These are phyloP conservation scores for Zymoseptoria tritici DNA, from an alignment of 2,329 filamentous ascomycete genomes.

Conservation along the genomic window DNA sequence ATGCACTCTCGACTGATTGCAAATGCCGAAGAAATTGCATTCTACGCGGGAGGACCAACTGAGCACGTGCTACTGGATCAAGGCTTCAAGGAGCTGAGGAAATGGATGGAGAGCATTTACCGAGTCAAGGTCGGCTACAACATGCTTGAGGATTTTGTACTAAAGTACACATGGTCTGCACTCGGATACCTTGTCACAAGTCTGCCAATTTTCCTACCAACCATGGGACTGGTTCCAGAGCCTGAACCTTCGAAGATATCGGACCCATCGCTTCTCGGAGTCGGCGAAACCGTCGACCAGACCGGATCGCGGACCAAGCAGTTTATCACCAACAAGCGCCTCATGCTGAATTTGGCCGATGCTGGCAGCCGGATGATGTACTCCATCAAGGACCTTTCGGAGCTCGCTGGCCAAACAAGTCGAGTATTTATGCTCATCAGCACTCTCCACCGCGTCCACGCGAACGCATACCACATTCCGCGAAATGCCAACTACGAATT, in stretches of 20 bases:
- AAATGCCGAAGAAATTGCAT: constrained; percentile 95
- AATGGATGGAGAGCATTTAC: constrained; percentile 98
- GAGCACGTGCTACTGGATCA: constrained; percentile 87
- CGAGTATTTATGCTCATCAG: constrained; percentile 93
- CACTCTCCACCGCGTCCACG: constrained; percentile 87
- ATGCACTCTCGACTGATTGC: constrained; percentile 87
- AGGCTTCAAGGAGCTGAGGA: constrained; percentile 86
- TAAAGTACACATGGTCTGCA: constrained; percentile 98
- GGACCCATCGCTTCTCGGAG: not conserved
- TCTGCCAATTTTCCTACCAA: constrained; percentile 85
- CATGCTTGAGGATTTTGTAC: constrained; percentile 94
- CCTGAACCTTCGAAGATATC: constrained; percentile 52
- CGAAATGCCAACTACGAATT: constrained; percentile 64
- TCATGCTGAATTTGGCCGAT: constrained; percentile 95
- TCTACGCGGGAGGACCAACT: constrained; percentile 92
- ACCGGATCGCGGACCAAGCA: constrained; percentile 80
- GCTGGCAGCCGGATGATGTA: constrained; percentile 99
- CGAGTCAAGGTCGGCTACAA: constrained; percentile 97
- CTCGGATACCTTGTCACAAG: constrained; percentile 93
- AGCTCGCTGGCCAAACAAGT: constrained; percentile 91
- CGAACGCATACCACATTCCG: constrained; percentile 71
- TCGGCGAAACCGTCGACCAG: constrained; percentile 13
- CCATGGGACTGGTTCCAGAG: constrained; percentile 67
- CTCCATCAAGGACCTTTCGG: constrained; percentile 94
- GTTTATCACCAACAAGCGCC: constrained; percentile 96